These are phyloP conservation scores for Erodium trifolium DNA, from an alignment of 441 rosid species.

Conservation along the genomic window DNA sequence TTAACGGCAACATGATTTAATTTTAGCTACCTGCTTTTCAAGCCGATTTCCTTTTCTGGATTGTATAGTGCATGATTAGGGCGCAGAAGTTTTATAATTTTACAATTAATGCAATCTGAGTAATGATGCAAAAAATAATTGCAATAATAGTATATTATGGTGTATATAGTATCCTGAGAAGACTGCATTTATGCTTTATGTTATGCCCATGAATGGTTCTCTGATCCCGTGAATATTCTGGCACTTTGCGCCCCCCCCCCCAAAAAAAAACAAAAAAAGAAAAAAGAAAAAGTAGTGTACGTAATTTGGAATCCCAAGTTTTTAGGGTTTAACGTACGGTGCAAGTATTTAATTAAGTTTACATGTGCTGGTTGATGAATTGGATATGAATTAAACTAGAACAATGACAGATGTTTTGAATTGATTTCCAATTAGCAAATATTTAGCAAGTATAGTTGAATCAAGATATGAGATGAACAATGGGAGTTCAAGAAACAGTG, in stretches of 20 bases:
- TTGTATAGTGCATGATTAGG: neutral
- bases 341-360: no score
- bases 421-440: neutral
- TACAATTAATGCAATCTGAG: no score
- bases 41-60: neutral
- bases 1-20: neutral
- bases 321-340: no score
- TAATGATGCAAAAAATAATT: neutral
- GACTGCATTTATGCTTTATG: neutral
- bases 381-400: neutral
- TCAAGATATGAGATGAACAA: neutral
- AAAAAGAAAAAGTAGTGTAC: no score
- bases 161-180: neutral
- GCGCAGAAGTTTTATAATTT: neutral
- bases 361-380: no score
- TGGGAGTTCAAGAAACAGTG: neutral
- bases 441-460: neutral
- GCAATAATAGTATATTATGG: neutral
- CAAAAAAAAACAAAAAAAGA: no score
- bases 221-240: no score
- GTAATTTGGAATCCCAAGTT: no score
- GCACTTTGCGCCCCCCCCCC: no score
- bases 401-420: neutral
- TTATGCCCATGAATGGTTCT: neutral
- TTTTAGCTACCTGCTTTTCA: neutral